Percentiles rank a stretch among this genome's conserved stretches.
phyloP scores from a whole-genome alignment of 306 rosid species.

The Vigna reflexopilosa region DNA sequence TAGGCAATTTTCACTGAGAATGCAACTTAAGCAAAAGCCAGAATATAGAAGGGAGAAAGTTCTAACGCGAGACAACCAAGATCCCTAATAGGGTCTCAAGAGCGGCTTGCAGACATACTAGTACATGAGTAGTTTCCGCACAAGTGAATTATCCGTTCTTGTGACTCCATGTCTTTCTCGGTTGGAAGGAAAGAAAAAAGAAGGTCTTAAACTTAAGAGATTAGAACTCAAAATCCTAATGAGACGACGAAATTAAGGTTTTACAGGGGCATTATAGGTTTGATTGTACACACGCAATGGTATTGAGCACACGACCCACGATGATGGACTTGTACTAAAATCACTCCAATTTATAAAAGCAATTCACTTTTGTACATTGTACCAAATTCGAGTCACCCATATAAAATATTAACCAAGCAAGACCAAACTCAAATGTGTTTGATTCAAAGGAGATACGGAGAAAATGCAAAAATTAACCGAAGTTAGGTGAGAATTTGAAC shows the following conservation, averaged over 20 bases:
- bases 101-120: neutral
- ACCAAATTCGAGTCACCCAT: neutral
- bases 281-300: neutral
- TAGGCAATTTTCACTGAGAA: neutral
- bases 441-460: neutral
- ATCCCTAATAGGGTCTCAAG: neutral
- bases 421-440: neutral
- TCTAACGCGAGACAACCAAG: neutral
- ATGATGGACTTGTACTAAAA: neutral
- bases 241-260: neutral
- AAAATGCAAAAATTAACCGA: neutral
- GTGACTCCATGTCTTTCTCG: neutral
- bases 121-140: neutral
- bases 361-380: neutral
- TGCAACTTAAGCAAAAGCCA: slow-evolving; percentile 6
- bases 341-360: neutral
- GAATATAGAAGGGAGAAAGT: neutral
- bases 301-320: neutral
- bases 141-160: neutral
- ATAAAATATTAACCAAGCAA: neutral
- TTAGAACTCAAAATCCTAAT: neutral
- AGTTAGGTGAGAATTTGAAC: neutral
- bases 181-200: neutral
- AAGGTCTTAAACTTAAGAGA: neutral
- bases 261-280: neutral